These are phyloP conservation scores for Datura wrightii DNA, from an alignment of 257 asterid species.

Conservation along the genomic window DNA sequence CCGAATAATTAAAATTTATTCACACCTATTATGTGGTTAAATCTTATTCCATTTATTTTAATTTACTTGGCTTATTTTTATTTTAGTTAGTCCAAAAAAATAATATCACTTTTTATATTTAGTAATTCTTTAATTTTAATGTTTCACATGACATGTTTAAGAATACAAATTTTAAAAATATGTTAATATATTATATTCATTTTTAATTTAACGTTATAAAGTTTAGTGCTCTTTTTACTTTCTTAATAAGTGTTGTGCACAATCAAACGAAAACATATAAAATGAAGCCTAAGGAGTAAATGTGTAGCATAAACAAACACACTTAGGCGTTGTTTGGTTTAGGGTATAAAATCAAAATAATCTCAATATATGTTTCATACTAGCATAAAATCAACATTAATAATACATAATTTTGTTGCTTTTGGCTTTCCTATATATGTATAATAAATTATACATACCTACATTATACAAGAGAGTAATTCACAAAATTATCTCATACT, in stretches of 20 bases:
- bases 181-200: too few relatives aligned
- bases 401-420: background rate
- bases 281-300: background rate
- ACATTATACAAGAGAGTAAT: background rate
- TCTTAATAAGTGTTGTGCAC: background rate
- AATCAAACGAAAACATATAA: background rate
- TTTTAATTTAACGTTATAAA: too few relatives aligned
- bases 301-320: too few relatives aligned
- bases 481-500: background rate
- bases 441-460: background rate
- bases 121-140: background rate
- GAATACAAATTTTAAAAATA: background rate
- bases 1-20: too few relatives aligned
- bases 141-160: background rate
- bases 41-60: background rate
- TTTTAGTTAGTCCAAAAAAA: background rate
- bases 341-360: background rate
- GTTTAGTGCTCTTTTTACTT: too few relatives aligned
- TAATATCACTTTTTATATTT: background rate
- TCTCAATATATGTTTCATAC: background rate
- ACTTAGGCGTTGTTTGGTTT: background rate
- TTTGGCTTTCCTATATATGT: background rate
- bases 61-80: background rate
- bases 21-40: too few relatives aligned
- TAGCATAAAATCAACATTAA: background rate